A percentile compares a stretch with the other conserved stretches of the same genome.
Conservation (phyloP, 2,329 filamentous ascomycete species). For the Apiospora sp. region DNA sequence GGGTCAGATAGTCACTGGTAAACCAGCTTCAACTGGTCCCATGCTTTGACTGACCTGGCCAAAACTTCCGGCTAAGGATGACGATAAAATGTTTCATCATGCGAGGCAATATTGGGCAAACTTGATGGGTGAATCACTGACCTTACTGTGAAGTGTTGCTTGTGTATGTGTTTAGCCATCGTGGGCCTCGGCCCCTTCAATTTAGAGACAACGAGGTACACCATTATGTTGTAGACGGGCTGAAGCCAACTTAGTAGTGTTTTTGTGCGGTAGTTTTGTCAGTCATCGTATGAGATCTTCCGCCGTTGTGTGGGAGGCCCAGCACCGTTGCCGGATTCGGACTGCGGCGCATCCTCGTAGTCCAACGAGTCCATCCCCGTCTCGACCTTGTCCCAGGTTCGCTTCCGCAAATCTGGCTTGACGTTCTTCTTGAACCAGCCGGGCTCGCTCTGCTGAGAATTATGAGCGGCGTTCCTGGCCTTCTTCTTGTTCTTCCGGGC, state of each 20-base stretch:
- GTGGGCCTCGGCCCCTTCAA: background rate
- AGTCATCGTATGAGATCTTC: conserved; percentile 57
- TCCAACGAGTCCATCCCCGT: conserved; percentile 66
- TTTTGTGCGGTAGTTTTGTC: conserved; percentile 31
- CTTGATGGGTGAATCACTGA: conserved; percentile 31
- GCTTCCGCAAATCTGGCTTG: conserved; percentile 70
- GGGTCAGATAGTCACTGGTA: conserved; percentile 39
- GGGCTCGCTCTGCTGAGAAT: conserved; percentile 23
- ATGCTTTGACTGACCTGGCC: conserved; percentile 35
- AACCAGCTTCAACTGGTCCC: conserved; percentile 39
- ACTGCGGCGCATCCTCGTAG: conserved; percentile 63
- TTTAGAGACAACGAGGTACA: background rate
- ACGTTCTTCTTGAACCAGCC: conserved; percentile 30
- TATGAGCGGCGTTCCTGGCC: conserved; percentile 47
- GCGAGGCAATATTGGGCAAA: conserved; percentile 33
- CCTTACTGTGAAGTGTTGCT: conserved; percentile 30
- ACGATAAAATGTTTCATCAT: conserved; percentile 95
- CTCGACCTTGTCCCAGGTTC: conserved; percentile 73
- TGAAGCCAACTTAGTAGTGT: background rate
- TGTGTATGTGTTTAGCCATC: background rate
- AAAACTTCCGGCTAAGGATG: conserved; percentile 91
- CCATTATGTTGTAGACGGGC: background rate
- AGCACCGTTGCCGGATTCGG: conserved; percentile 31
- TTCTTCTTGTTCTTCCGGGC: conserved; percentile 49
- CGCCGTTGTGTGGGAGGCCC: conserved; percentile 49